These are phyloP conservation scores for Penicillium canescens DNA, from an alignment of 495 filamentous ascomycete species.

Conservation along the genomic window DNA sequence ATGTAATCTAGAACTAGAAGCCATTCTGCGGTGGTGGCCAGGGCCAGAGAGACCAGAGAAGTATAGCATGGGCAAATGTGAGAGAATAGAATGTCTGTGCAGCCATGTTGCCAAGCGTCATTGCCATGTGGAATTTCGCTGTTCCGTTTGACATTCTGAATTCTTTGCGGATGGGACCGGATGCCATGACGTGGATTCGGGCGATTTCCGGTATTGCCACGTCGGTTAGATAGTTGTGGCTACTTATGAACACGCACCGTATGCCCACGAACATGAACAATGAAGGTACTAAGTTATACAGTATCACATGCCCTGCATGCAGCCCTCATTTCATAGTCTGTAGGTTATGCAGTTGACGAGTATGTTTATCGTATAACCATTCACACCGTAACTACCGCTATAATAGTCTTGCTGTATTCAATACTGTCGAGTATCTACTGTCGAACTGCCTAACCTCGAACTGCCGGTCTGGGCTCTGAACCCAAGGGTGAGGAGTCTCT, in stretches of 20 bases:
- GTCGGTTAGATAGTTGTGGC: background rate
- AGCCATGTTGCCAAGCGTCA: constrained; percentile 3
- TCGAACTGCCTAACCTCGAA: background rate
- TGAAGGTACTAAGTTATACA: no score
- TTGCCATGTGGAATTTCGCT: constrained; percentile 7
- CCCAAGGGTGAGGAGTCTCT: constrained; percentile 1
- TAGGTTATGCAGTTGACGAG: background rate
- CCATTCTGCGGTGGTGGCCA: background rate
- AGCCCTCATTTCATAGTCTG: constrained; percentile 1
- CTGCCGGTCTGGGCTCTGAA: constrained; percentile 1
- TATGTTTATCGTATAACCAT: background rate
- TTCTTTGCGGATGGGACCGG: constrained; percentile 9
- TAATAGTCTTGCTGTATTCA: no score
- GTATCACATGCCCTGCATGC: background rate
- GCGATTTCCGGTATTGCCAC: constrained; percentile 17
- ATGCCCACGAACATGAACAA: background rate
- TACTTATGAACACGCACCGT: constrained; percentile 5
- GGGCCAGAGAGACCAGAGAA: background rate
- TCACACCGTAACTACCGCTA: background rate
- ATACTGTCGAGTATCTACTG: no score
- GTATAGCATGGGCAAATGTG: background rate
- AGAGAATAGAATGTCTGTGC: constrained; percentile 1
- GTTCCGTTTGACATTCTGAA: background rate
- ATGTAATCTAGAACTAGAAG: no score
- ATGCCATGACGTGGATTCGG: constrained; percentile 14